Evolutionary conservation across 306 rosid genomes (phyloP), one percentile per base, ranked within the genome.

Genomic region (Vicia villosa): DNA sequence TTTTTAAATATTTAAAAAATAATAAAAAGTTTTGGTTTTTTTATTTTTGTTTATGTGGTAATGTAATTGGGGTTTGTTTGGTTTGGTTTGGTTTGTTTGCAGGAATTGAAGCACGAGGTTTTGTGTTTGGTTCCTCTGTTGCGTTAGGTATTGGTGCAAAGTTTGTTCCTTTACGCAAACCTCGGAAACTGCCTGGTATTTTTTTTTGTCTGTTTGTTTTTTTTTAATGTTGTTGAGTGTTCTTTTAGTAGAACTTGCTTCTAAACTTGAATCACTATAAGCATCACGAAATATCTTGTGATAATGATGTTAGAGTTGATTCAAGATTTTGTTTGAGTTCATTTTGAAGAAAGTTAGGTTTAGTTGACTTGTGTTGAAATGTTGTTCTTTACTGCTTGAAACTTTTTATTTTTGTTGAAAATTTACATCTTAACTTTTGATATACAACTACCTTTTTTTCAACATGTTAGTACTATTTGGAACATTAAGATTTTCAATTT

Each of bases 91-190:
- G 5, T 21, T 52, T 49, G 12, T 20, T 40, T 74, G 78, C 60
- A 94, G 98, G 99, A 19, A 88, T 94, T 66, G 99, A 94, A 78
- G 97, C 99, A 9, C 88, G 99, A 63, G 99, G 99, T 14, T 94
- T 94, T 85, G 70, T 94, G 91, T 94, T 94, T 79, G 99, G 97
- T 63, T 92, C 99, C 21, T 70, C 97, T 13, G 86, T 94, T 81
- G 97, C 99, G 12, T 83, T 91, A 61, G 91, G 88, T 63, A 88
- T 94, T 45, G 99, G 99, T 30, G 99, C 99, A 42, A 94, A 94
- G 90, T 94, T 94, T 74, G 90, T 94, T 63, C 99, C 97, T 57
- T 66, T 94, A 69, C 87, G 99, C n/a, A 94, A 94, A 77, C 99
- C 99, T n/a, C 59, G 86, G 51, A 94, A 94, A 86, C 87, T 94